These are phyloP conservation scores for Phytophthora foliorum DNA, from an alignment of 352 stramenopile genomes.

Conservation along the genomic window DNA sequence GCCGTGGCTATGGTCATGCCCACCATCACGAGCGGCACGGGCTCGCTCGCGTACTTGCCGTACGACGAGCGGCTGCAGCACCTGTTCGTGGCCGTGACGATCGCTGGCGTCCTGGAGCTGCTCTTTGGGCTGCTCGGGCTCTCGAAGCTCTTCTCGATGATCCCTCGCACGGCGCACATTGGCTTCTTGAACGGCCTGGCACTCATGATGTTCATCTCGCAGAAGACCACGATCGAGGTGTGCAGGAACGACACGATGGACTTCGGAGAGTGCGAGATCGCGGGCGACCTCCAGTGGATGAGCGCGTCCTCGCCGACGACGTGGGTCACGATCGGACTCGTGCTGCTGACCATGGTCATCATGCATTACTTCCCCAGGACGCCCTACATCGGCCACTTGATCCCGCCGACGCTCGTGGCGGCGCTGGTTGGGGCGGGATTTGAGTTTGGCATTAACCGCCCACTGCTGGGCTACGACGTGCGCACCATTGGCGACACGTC, in stretches of 20 bases:
- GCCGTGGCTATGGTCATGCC: conserved; percentile 94
- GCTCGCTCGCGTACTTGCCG: conserved; percentile 60
- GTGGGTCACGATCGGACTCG: conserved; percentile 76
- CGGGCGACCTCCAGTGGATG: conserved; percentile 83
- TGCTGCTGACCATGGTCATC: conserved; percentile 85
- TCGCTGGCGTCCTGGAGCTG: conserved; percentile 91
- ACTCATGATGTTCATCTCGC: conserved; percentile 95
- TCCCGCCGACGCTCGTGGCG: conserved; percentile 87
- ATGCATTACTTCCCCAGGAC: conserved; percentile 87
- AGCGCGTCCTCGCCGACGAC: conserved; percentile 55
- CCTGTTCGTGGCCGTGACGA: conserved; percentile 87
- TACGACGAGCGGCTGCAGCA: conserved; percentile 85
- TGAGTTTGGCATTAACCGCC: conserved; percentile 90
- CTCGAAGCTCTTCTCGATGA: conserved; percentile 93
- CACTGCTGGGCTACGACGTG: conserved; percentile 76
- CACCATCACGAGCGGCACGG: conserved; percentile 66
- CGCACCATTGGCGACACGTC: conserved; percentile 85
- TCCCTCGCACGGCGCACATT: conserved; percentile 95
- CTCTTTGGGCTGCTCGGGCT: conserved; percentile 83
- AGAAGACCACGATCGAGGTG: conserved; percentile 93
- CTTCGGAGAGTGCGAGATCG: conserved; percentile 84
- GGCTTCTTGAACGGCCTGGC: conserved; percentile 97
- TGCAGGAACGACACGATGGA: conserved; percentile 61
- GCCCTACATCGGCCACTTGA: conserved; percentile 64
- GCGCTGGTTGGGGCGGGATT: conserved; percentile 82